Evolutionary conservation across 2,329 filamentous ascomycete genomes (phyloP).

Genomic region (Lachnellula arida): DNA sequence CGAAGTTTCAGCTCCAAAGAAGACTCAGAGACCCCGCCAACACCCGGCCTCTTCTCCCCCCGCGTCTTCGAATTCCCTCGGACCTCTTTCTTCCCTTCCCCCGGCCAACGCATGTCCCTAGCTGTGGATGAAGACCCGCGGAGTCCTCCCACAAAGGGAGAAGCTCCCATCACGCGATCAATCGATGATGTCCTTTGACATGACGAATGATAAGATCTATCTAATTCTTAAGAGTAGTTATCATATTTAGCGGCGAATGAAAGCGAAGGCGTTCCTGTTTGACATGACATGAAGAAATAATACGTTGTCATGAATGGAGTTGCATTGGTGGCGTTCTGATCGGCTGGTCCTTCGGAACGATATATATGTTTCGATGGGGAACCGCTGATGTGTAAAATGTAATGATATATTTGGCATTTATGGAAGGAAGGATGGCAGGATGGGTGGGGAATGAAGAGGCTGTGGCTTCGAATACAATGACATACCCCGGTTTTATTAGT

Average conservation of each 20-base stretch:
- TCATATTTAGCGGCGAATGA: background rate
- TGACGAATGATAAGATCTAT: background rate
- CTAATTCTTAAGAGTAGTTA: background rate
- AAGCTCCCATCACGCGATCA: constrained; percentile 69
- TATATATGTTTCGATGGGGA: background rate
- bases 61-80: constrained; percentile 68
- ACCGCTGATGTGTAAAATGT: constrained; percentile 7
- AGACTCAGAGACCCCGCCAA: constrained; percentile 17
- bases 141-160: constrained; percentile 69
- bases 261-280: background rate
- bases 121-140: constrained; percentile 54
- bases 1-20: constrained; percentile 14
- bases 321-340: constrained; percentile 12
- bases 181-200: constrained; percentile 69
- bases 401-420: constrained; percentile 2
- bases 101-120: constrained; percentile 28
- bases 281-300: constrained; percentile 4
- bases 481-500: background rate
- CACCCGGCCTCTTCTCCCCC: constrained; percentile 53
- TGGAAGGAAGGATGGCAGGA: background rate
- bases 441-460: background rate
- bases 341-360: background rate
- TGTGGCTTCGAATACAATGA: background rate
- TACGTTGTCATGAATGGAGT: constrained; percentile 6
- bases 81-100: constrained; percentile 54